phyloP scores from a whole-genome alignment of 805 yeast species.

The Metschnikowia reukaufii region DNA sequence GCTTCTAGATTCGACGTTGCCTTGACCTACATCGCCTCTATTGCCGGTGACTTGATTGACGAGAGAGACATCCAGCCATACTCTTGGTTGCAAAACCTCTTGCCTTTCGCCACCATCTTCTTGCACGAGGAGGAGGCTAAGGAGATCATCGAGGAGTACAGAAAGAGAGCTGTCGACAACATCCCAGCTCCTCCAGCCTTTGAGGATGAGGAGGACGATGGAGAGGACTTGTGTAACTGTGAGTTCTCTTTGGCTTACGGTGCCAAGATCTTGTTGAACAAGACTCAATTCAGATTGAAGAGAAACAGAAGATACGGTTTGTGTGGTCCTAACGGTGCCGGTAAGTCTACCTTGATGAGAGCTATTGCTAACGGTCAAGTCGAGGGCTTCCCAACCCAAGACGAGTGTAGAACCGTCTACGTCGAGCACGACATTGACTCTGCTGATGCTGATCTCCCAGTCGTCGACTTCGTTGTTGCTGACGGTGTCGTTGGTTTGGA shows the following conservation, averaged over 20 bases:
- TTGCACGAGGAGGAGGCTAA: constrained; percentile 90
- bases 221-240: constrained; percentile 99
- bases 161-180: constrained; percentile 96
- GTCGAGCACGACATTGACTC: constrained; percentile 99
- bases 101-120: constrained; percentile 95
- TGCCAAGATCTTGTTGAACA: constrained; percentile 99
- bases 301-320: constrained; percentile 99
- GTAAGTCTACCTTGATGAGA: constrained; percentile 75
- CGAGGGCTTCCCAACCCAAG: constrained; percentile 99
- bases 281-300: constrained; percentile 98
- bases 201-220: constrained; percentile 97
- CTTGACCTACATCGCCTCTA: constrained; percentile 82
- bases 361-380: constrained; percentile 98
- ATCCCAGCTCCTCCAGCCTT: constrained; percentile 94
- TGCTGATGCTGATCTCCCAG: constrained; percentile 94
- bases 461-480: constrained; percentile 85
- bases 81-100: constrained; percentile 84
- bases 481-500: constrained; percentile 74
- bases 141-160: constrained; percentile 88
- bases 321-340: constrained; percentile 64
- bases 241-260: constrained; percentile 99
- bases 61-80: constrained; percentile 91
- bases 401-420: constrained; percentile 97
- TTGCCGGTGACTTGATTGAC: constrained; percentile 98
- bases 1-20: constrained; percentile 79